These are phyloP conservation scores for Yamagishiella unicocca DNA, from an alignment of 139 green algal genomes.

Conservation along the genomic window DNA sequence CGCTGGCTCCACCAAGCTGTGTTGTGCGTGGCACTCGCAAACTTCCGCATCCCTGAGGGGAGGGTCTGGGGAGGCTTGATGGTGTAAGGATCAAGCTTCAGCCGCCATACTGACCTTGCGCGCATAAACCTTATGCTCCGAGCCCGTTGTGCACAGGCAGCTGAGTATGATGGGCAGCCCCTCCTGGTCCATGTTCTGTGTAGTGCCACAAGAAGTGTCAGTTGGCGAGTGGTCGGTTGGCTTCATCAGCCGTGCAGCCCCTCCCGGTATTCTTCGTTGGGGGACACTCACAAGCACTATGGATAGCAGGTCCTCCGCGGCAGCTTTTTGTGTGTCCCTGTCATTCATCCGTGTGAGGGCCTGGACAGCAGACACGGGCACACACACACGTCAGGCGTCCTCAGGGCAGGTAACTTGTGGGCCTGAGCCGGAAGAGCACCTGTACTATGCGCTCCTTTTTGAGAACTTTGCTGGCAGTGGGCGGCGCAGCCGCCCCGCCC, in stretches of 20 bases:
- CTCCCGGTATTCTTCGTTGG: too few relatives aligned
- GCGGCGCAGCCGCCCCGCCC: background rate
- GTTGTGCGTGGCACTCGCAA: too few relatives aligned
- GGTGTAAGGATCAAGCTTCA: background rate
- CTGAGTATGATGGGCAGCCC: constrained; percentile 47
- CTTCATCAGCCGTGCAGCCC: too few relatives aligned
- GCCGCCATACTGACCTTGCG: constrained; percentile 48
- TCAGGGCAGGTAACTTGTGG: too few relatives aligned
- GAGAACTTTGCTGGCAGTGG: background rate
- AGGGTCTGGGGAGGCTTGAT: background rate
- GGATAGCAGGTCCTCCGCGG: constrained; percentile 53
- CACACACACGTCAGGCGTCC: too few relatives aligned
- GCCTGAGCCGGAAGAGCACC: too few relatives aligned
- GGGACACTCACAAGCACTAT: constrained; percentile 45
- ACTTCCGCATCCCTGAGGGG: too few relatives aligned
- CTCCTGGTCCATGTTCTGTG: constrained; percentile 46
- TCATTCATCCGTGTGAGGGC: constrained; percentile 56
- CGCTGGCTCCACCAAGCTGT: too few relatives aligned
- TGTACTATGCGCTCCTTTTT: constrained; percentile 43
- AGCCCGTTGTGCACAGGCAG: constrained; percentile 52
- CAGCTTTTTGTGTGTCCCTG: constrained; percentile 52
- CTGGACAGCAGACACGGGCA: constrained; percentile 14
- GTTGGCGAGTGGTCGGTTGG: too few relatives aligned
- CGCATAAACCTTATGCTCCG: constrained; percentile 55
- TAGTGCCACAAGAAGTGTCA: too few relatives aligned